phyloP scores from a whole-genome alignment of 2,329 filamentous ascomycete species.

The Cladorrhinum sp. region DNA sequence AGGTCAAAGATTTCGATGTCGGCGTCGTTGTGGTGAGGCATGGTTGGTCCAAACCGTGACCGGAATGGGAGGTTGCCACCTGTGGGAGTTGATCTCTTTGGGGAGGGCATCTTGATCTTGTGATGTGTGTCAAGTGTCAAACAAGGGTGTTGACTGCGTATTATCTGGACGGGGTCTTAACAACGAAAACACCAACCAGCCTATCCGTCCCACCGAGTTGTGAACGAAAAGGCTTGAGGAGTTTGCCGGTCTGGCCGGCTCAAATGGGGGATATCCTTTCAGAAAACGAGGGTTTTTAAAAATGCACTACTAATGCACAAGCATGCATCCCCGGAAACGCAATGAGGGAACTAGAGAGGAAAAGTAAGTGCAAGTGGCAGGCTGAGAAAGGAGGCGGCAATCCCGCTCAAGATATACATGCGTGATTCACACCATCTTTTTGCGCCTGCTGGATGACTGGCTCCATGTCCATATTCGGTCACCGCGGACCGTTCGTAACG shows the following conservation, averaged over 20 bases:
- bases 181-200: neutral
- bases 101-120: slow-evolving; percentile 35
- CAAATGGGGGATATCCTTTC: slow-evolving; percentile 24
- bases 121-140: neutral
- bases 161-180: no score
- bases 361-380: slow-evolving; percentile 8
- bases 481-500: neutral
- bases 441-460: slow-evolving; percentile 17
- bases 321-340: slow-evolving; percentile 15
- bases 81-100: slow-evolving; percentile 33
- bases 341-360: slow-evolving; percentile 10
- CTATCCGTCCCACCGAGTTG: slow-evolving; percentile 10
- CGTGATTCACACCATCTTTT: slow-evolving; percentile 13
- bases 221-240: slow-evolving; percentile 18
- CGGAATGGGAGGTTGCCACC: no score
- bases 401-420: slow-evolving; percentile 20
- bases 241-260: slow-evolving; percentile 33
- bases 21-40: slow-evolving; percentile 42
- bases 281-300: slow-evolving; percentile 18
- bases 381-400: slow-evolving; percentile 15
- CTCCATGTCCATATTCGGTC: slow-evolving; percentile 14
- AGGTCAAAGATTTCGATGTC: slow-evolving; percentile 42
- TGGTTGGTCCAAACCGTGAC: slow-evolving; percentile 38
- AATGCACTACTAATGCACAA: neutral
- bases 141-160: neutral